Conservation (phyloP, 208 protist genomes). For the Borovskyia barvae region DNA sequence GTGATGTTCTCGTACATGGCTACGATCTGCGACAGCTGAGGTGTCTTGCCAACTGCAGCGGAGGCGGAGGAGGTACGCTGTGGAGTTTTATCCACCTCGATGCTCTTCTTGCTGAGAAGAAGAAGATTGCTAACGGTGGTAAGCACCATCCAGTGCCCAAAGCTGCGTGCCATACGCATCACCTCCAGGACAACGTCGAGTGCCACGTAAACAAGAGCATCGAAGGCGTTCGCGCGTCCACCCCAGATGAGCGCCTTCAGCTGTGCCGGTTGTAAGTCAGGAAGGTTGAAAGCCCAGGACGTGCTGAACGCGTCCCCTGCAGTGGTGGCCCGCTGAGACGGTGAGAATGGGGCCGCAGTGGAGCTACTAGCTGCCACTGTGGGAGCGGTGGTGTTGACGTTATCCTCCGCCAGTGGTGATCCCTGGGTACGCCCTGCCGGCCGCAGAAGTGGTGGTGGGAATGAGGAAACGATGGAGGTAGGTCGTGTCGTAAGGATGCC, state of each 20-base stretch:
- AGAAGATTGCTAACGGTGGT: slow-evolving; percentile 43
- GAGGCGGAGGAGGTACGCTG: not conserved
- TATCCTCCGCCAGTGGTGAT: too few relatives aligned
- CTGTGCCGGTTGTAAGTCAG: slow-evolving; percentile 25
- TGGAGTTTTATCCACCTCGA: not conserved
- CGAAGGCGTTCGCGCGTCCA: slow-evolving; percentile 53
- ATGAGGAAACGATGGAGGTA: too few relatives aligned
- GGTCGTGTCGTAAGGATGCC: not conserved
- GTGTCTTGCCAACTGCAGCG: not conserved
- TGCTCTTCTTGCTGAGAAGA: slow-evolving; percentile 36
- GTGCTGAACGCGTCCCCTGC: not conserved
- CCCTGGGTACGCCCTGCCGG: too few relatives aligned
- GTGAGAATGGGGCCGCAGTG: too few relatives aligned
- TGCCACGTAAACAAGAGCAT: slow-evolving; percentile 50
- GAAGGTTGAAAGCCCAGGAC: slow-evolving; percentile 27
- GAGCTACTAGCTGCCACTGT: too few relatives aligned
- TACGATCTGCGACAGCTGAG: slow-evolving; percentile 20
- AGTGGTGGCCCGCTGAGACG: too few relatives aligned
- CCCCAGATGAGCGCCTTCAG: slow-evolving; percentile 31
- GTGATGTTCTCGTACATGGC: slow-evolving; percentile 82
- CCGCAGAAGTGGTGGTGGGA: too few relatives aligned
- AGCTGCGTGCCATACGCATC: slow-evolving; percentile 34
- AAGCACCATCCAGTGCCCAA: slow-evolving; percentile 53
- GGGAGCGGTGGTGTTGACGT: too few relatives aligned
- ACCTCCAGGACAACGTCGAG: slow-evolving; percentile 59